Evolutionary conservation across 805 yeast genomes (phyloP), one percentile per base, ranked within the genome.

Genomic region (Candida boidinii): DNA sequence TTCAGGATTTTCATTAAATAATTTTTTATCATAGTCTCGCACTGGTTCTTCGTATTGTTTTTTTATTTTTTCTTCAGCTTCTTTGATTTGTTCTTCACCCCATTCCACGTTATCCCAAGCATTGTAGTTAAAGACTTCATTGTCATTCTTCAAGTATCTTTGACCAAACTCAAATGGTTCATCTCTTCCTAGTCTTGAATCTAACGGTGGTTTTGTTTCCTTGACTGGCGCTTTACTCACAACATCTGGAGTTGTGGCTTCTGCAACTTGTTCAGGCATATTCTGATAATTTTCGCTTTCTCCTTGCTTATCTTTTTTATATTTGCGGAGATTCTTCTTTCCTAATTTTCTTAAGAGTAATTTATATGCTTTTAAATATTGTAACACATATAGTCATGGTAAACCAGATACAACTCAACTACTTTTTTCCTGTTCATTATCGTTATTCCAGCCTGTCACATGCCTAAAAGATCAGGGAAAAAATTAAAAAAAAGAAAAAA

Each of bases 101-200:
- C 96, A 88, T 50, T 86, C 95, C 22, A 87, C 96, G 53, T 92
- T 95, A 54, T 92, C 98, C 85, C 92, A 81, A 0, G 98, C 98
- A 53, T 92, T 92, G 52, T 82, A 94, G 38, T 73, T 70, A 78
- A 94, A 92, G 1, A 92, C 95, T 19, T 86, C 87, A 4, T 79
- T 76, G 12, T 77, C 81, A 29, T 77, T 73, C 3, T 70, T 70
- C 37, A 92, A 62, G 42, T 60, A 74, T 35, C 98, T 66, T 53
- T 86, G 94, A 9, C 98, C 98, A 59, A 92, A 92, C 15, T 78
- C 79, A 56, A 86, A 90, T 5, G 98, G 98, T 23, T 74, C 66
- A 45, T 88, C 96, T 39, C 90, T 79, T 2, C 95, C 90, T 24
- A 81, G 64, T 36, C 90, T 59, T 4, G 81, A 62, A 34, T 68